phyloP scores from a whole-genome alignment of 2,329 filamentous ascomycete genomes.

The Leptographium wingfieldii region DNA sequence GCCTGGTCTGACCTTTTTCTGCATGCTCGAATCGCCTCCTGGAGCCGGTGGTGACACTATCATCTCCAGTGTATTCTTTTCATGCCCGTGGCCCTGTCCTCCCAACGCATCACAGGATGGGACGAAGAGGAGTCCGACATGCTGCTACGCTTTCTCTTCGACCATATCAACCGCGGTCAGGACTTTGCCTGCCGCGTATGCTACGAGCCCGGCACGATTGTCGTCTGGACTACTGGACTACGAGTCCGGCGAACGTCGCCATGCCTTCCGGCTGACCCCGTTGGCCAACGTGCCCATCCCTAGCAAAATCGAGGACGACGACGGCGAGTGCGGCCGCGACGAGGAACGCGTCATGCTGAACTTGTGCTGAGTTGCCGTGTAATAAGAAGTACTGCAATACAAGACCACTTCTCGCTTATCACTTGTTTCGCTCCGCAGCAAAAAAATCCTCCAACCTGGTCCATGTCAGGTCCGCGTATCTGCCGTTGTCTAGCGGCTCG shows the following conservation, averaged over 20 bases:
- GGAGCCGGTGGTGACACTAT: constrained; percentile 72
- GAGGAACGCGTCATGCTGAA: constrained; percentile 9
- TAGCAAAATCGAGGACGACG: constrained; percentile 10
- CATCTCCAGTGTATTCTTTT: constrained; percentile 30
- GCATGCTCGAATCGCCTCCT: constrained; percentile 65
- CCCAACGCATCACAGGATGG: constrained; percentile 54
- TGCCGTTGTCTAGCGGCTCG: not conserved
- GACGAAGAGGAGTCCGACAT: constrained; percentile 75
- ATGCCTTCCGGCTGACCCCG: constrained; percentile 19
- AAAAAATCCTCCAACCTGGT: not conserved
- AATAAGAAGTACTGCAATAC: not conserved
- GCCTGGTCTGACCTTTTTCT: constrained; percentile 80
- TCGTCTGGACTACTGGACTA: constrained; percentile 24
- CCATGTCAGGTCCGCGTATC: not conserved
- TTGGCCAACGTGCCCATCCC: constrained; percentile 30
- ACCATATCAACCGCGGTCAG: constrained; percentile 31
- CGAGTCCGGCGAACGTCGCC: constrained; percentile 9
- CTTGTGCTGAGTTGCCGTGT: constrained; percentile 1
- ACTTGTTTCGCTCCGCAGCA: not conserved
- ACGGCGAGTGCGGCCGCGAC: constrained; percentile 8
- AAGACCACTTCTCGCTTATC: not conserved
- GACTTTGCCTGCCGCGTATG: constrained; percentile 35
- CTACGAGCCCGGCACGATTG: constrained; percentile 31
- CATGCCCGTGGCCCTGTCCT: not conserved
- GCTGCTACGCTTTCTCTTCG: constrained; percentile 28